Evolutionary conservation across 2,329 filamentous ascomycete species (phyloP).

Genomic region (Graphium sp.): DNA sequence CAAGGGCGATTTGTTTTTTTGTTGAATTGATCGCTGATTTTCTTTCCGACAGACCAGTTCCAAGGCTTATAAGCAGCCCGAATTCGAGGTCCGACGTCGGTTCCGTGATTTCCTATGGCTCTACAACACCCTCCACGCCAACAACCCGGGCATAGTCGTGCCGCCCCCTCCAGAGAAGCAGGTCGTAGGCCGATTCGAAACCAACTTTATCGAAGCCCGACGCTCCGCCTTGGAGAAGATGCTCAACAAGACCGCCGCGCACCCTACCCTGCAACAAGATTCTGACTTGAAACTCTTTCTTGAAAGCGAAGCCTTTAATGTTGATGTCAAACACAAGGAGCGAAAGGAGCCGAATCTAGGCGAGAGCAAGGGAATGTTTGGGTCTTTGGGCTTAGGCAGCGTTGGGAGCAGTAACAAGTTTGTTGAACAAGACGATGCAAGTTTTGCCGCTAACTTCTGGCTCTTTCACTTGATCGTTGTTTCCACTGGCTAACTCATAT

Average conservation of each 20-base stretch:
- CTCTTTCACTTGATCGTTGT: background rate
- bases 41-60: conserved; percentile 56
- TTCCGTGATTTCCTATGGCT: conserved; percentile 98
- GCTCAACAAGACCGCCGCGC: conserved; percentile 87
- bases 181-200: conserved; percentile 88
- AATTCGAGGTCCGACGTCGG: conserved; percentile 84
- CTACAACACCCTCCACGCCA: conserved; percentile 84
- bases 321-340: conserved; percentile 96
- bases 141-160: conserved; percentile 88
- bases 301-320: conserved; percentile 88
- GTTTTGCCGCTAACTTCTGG: conserved; percentile 13
- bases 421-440: conserved; percentile 88
- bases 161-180: conserved; percentile 96
- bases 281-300: conserved; percentile 89
- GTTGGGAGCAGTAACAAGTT: conserved; percentile 74
- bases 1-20: background rate
- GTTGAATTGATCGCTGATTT: background rate
- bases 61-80: conserved; percentile 82
- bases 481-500: conserved; percentile 5
- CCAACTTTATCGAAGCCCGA: conserved; percentile 87
- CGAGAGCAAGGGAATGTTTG: conserved; percentile 88
- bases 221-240: conserved; percentile 89
- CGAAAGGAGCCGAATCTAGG: conserved; percentile 69
- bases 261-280: conserved; percentile 84
- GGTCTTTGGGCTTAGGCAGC: conserved; percentile 56